Conservation (phyloP, 768 basidiomycete species). For the Mrakia gelida region DNA sequence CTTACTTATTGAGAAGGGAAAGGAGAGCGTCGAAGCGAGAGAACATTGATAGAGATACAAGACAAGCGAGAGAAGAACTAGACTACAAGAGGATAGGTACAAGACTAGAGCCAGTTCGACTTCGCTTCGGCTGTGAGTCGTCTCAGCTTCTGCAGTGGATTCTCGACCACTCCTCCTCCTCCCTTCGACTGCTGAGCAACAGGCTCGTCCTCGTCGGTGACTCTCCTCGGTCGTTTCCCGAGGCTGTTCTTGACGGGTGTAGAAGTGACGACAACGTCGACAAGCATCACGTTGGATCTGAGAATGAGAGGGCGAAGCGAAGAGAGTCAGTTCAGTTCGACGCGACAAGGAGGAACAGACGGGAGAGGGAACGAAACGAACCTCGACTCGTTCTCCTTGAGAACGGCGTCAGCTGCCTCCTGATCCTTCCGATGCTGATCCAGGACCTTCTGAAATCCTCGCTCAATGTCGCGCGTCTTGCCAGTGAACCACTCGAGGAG, state of each 20-base stretch:
- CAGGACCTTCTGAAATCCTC: not conserved
- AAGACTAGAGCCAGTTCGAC: not conserved
- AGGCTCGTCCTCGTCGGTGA: not conserved
- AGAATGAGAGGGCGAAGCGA: not conserved
- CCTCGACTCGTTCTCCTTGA: slow-evolving; percentile 4
- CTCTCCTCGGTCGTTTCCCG: not conserved
- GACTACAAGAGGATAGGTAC: too few species aligned
- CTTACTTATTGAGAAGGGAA: too few species aligned
- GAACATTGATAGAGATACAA: too few species aligned
- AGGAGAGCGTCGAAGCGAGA: too few species aligned
- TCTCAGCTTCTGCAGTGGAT: not conserved
- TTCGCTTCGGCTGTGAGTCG: not conserved
- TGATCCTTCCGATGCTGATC: not conserved
- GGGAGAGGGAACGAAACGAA: not conserved
- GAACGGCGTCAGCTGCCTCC: not conserved
- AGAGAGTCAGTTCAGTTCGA: not conserved
- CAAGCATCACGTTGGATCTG: not conserved
- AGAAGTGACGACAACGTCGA: not conserved
- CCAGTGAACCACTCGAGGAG: not conserved
- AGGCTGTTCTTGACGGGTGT: not conserved
- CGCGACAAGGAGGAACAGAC: not conserved
- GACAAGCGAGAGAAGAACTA: too few species aligned
- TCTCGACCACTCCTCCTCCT: not conserved
- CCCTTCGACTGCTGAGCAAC: not conserved
- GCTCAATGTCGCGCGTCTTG: not conserved